phyloP scores from a whole-genome alignment of 177 flowering plant genomes.

The Vitis hybrid region DNA sequence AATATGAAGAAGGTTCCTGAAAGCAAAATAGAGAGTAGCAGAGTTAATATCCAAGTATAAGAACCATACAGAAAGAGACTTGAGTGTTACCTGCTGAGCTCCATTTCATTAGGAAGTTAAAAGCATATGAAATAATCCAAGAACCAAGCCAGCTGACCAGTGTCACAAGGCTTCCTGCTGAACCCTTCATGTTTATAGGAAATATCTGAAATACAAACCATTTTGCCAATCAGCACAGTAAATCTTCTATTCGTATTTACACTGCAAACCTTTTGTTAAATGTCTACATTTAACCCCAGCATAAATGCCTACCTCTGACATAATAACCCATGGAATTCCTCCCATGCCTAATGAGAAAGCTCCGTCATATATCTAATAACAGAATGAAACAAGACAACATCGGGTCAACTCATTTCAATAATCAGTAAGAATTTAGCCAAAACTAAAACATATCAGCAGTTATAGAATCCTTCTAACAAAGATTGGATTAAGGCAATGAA shows the following conservation, averaged over 20 bases:
- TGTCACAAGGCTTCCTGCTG: conserved; percentile 9
- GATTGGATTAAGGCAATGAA: no score
- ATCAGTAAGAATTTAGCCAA: no score
- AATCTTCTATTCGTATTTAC: no score
- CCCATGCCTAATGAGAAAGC: conserved; percentile 39
- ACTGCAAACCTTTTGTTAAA: no score
- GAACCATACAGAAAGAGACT: not conserved
- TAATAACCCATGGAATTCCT: conserved; percentile 43
- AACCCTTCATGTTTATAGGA: conserved; percentile 10
- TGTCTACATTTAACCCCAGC: no score
- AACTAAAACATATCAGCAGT: no score
- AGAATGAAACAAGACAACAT: no score
- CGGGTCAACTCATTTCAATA: no score
- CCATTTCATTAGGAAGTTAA: conserved; percentile 10
- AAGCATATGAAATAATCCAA: conserved; percentile 2
- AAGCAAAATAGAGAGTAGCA: not conserved
- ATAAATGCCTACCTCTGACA: conserved; percentile 41
- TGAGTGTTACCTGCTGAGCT: not conserved
- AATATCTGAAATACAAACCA: conserved; percentile 1
- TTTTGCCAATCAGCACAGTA: no score
- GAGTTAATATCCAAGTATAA: not conserved
- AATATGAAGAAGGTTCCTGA: conserved; percentile 44
- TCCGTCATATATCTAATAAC: conserved; percentile 25
- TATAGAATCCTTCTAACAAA: no score
- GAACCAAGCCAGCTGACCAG: conserved; percentile 6